These are phyloP conservation scores for Erythrophleum fordii DNA, from an alignment of 306 rosid species.

Conservation along the genomic window DNA sequence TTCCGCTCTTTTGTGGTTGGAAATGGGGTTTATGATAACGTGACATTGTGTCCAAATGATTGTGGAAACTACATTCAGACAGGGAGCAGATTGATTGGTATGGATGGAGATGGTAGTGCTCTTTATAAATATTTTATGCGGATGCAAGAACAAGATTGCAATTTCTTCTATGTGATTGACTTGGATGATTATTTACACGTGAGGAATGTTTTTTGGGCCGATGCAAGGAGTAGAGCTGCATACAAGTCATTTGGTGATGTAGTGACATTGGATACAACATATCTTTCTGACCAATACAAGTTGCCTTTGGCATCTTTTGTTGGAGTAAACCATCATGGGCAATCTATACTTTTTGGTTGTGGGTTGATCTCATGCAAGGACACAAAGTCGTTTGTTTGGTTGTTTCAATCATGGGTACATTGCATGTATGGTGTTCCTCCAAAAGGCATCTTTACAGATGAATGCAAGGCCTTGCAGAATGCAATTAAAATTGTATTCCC, in stretches of 20 bases:
- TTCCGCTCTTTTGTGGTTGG: neutral
- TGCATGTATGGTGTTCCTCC: conserved; percentile 40
- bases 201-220: conserved; percentile 44
- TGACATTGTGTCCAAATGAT: conserved; percentile 9
- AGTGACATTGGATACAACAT: conserved; percentile 33
- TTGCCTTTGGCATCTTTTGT: conserved; percentile 38
- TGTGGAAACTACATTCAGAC: conserved; percentile 13
- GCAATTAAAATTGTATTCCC: conserved; percentile 37
- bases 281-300: conserved; percentile 36
- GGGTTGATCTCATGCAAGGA: conserved; percentile 37
- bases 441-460: conserved; percentile 40
- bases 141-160: conserved; percentile 41
- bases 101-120: conserved; percentile 38
- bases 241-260: conserved; percentile 47
- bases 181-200: conserved; percentile 34
- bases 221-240: conserved; percentile 42
- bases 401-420: conserved; percentile 37
- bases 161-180: conserved; percentile 39
- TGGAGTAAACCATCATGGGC: conserved; percentile 46
- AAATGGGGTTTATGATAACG: neutral
- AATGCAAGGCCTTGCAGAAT: conserved; percentile 40
- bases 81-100: conserved; percentile 23
- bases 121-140: conserved; percentile 39
- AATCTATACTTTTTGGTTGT: conserved; percentile 42
- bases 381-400: conserved; percentile 36